Base-by-base conservation (phyloP, 192 early-diverging fungal genomes). In the Coemansia reversa region DNA sequence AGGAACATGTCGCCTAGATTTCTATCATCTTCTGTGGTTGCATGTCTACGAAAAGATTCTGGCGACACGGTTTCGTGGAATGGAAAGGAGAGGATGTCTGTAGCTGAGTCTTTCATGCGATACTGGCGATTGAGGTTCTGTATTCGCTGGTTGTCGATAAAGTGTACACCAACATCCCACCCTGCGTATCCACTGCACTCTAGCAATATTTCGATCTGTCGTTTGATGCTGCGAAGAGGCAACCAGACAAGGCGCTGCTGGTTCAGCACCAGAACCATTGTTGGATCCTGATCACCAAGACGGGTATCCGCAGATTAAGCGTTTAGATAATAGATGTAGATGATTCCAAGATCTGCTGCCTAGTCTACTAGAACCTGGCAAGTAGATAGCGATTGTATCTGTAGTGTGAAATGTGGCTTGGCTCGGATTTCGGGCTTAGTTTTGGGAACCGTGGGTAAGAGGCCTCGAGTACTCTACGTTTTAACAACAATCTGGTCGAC, bases 81-180 rank as follows among this genome's bases (percentile, higher is more conserved):
- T 2, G 86, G 88, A 60, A 89, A 89, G 16, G 86, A 87, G 14
- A 89, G 63, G 35, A 89, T 87, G 50, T 89, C 88, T 0, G 88
- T 89, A 0, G 85, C 39, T 49, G 58, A 65, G 64, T 86, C 70
- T 42, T 77, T 83, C 57, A 69, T 51, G 0, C 88, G 69, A 66
- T 87, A 89, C 28, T 66, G 55, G 12, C 32, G 27, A 60, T 89
- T 89, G 23, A 89, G 73, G 18, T 80, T 22, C 9, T 62, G 78
- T 5, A 89, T 75, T 8, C 60, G 65, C 7, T 53, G 59, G 63
- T 89, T 63, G 23, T 78, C 76, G 0, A 83, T 69, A 25, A 89
- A 75, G 25, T 77, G 74, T 35, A 89, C 83, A 0, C 88, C 88
- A 27, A 89, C 58, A 57, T 89, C 88, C 86, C 86, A 87, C 23